phyloP scores from a whole-genome alignment of 2,329 filamentous ascomycete species.

The Colletotrichum orbiculare region DNA sequence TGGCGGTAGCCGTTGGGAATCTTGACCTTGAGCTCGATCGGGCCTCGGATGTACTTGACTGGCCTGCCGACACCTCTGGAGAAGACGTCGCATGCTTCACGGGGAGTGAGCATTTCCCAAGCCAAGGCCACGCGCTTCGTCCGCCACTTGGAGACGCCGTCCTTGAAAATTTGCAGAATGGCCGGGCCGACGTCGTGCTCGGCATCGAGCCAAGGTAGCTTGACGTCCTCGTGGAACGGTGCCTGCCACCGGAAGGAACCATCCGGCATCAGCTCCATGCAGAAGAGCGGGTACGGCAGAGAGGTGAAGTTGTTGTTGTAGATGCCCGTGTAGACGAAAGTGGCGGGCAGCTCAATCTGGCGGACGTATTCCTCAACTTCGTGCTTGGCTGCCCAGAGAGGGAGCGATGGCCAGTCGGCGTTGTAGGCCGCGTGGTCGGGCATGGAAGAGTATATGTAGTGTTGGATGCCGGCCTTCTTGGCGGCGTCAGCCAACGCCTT shows the following conservation, averaged over 20 bases:
- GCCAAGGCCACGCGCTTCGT: conserved; percentile 82
- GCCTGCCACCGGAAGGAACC: conserved; percentile 93
- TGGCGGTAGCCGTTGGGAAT: conserved; percentile 90
- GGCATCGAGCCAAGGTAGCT: conserved; percentile 93
- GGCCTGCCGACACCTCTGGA: conserved; percentile 80
- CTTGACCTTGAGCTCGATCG: conserved; percentile 85
- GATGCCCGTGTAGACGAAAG: conserved; percentile 95
- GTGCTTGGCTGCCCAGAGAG: conserved; percentile 93
- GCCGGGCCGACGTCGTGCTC: conserved; percentile 96
- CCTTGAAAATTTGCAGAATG: conserved; percentile 93
- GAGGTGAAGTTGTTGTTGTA: conserved; percentile 99
- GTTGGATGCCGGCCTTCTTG: conserved; percentile 83
- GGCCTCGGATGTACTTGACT: conserved; percentile 80
- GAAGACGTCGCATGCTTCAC: conserved; percentile 85
- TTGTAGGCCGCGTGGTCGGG: conserved; percentile 90
- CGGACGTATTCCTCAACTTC: conserved; percentile 92
- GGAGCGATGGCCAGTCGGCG: conserved; percentile 81
- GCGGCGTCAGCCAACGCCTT: conserved; percentile 90
- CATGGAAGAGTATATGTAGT: conserved; percentile 98
- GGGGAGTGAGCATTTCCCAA: conserved; percentile 88
- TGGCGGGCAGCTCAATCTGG: conserved; percentile 83
- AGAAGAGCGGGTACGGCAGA: conserved; percentile 90
- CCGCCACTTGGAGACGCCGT: conserved; percentile 89
- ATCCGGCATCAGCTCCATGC: conserved; percentile 88
- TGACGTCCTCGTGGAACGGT: conserved; percentile 89